These are phyloP conservation scores for Viola pubescens DNA, from an alignment of 441 rosid genomes.

Conservation along the genomic window DNA sequence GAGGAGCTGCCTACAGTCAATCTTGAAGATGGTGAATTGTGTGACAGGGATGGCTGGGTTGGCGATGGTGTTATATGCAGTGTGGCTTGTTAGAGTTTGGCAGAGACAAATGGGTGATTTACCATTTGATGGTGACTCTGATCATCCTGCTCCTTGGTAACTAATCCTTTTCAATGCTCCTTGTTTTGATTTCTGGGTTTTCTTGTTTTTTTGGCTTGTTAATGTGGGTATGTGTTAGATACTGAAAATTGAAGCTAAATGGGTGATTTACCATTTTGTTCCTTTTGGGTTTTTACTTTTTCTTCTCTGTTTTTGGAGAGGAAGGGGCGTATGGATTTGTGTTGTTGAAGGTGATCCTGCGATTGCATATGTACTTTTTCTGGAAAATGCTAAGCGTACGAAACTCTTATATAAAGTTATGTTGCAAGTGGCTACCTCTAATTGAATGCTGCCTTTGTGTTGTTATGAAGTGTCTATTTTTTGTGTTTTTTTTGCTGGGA, in stretches of 20 bases:
- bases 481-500: no score
- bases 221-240: neutral
- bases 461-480: no score
- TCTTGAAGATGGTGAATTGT: constrained; percentile 67
- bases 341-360: no score
- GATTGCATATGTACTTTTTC: no score
- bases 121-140: constrained; percentile 34
- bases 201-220: neutral
- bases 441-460: no score
- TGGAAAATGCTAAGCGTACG: no score
- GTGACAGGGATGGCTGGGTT: constrained; percentile 73
- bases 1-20: constrained; percentile 69
- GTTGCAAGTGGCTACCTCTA: no score
- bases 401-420: no score
- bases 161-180: constrained; percentile 1
- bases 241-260: neutral
- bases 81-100: constrained; percentile 75
- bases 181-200: neutral
- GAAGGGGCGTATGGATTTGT: no score
- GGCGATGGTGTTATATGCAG: constrained; percentile 55
- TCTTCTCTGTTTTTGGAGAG: neutral
- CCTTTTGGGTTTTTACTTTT: neutral
- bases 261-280: no score
- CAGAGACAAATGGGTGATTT: constrained; percentile 44
- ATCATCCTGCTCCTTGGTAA: constrained; percentile 53